These are phyloP conservation scores for Phaseolus coccineus DNA, from an alignment of 331 rosid genomes.

Conservation along the genomic window DNA sequence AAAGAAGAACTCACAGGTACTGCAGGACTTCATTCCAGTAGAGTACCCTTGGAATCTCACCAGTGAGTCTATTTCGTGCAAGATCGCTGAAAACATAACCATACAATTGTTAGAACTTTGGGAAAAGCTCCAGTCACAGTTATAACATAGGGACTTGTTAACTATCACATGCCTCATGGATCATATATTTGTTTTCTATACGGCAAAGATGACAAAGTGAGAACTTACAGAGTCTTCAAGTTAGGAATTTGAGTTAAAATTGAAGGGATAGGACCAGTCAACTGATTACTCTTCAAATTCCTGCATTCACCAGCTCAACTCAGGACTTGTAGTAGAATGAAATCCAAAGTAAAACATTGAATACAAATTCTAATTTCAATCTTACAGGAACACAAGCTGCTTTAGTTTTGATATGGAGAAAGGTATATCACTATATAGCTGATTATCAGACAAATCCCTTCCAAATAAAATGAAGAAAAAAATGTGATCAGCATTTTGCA, in stretches of 20 bases:
- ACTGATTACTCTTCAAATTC: conserved; percentile 78
- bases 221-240: conserved; percentile 74
- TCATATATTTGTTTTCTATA: background rate
- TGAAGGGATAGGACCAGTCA: conserved; percentile 89
- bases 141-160: background rate
- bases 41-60: conserved; percentile 88
- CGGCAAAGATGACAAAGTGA: background rate
- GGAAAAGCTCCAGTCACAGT: background rate
- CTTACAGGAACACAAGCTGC: conserved; percentile 84
- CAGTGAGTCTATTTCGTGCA: conserved; percentile 74
- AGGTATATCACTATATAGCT: conserved; percentile 78
- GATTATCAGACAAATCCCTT: conserved; percentile 87
- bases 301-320: conserved; percentile 47
- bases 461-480: background rate
- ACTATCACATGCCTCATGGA: background rate
- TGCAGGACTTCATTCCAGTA: conserved; percentile 98
- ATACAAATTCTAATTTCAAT: background rate
- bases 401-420: conserved; percentile 82
- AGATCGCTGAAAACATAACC: conserved; percentile 64
- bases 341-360: background rate
- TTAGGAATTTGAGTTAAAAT: conserved; percentile 84
- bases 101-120: background rate
- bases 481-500: background rate
- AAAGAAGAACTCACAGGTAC: conserved; percentile 63
- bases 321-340: background rate